Base-by-base conservation (phyloP, 2,329 filamentous ascomycete genomes). In the Aspergillus udagawae region DNA sequence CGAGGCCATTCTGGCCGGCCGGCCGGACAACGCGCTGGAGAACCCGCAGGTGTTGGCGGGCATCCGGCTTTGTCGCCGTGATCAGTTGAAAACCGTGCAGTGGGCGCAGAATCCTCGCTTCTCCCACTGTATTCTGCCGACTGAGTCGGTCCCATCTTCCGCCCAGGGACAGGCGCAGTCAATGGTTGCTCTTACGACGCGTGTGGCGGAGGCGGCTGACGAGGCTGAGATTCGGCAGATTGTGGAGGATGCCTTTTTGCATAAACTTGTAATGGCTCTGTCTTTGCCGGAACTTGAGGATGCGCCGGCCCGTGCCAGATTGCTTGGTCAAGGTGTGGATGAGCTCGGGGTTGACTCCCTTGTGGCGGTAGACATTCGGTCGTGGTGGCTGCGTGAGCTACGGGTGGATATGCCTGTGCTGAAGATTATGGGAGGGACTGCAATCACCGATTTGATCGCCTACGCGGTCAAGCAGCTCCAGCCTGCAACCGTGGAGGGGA, bases 311-410 rank as follows among this genome's bases (percentile, higher is more conserved):
- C 25, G 25, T 5, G 25, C 25, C 25, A 27, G 25, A 7, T 7
- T 27, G 25, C 25, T 27, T 27, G 25, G 25, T 49, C 35, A 35
- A 38, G 42, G 29, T 10, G 47, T 57, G 21, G 57, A 55, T 20
- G 38, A 58, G 12, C 65, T 71, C 28, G 69, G 75, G 2, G 60
- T 74, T 8, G 76, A 77, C 55, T 75, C 72, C 7, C 57, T 78
- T 0, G 55, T 73, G 17, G 72, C 75, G 0, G 73, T 77, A 3
- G 72, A 75, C 21, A 55, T 78, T 3, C 75, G 80, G 0, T 67
- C 76, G 2, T 83, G 80, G 80, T 79, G 82, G 59, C 51, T 77
- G 23, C 79, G 79, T 52, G 70, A 79, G 50, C 49, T 82, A 0
- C 58, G 75, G 0, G 67, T 76, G 0, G 76, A 82, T 53, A 70